These are phyloP conservation scores for Sclerotinia glacialis DNA, from an alignment of 2,329 filamentous ascomycete genomes.

Conservation along the genomic window DNA sequence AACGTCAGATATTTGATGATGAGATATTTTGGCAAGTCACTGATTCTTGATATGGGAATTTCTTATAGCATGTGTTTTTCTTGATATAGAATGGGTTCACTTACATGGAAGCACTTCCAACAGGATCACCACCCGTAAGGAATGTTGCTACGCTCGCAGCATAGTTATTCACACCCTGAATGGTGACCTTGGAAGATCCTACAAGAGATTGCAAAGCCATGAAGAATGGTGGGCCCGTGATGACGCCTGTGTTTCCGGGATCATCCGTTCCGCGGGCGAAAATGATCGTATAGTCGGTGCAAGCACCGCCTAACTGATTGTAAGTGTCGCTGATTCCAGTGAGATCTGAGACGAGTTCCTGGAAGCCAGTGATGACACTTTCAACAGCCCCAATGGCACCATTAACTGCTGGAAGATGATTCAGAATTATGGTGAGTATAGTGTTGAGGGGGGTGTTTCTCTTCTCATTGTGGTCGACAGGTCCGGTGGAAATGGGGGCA, in stretches of 20 bases:
- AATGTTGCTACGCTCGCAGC: conserved; percentile 37
- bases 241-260: conserved; percentile 46
- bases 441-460: conserved; percentile 30
- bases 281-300: conserved; percentile 44
- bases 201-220: conserved; percentile 30
- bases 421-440: conserved; percentile 32
- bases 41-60: neutral
- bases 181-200: conserved; percentile 28
- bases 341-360: conserved; percentile 28
- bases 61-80: neutral
- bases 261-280: conserved; percentile 51
- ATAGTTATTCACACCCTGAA: conserved; percentile 39
- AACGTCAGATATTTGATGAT: conserved; percentile 12
- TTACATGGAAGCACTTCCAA: conserved; percentile 34
- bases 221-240: conserved; percentile 40
- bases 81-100: conserved; percentile 2
- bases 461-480: conserved; percentile 8
- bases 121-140: conserved; percentile 33
- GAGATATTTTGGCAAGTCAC: neutral
- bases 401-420: conserved; percentile 31
- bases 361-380: conserved; percentile 31
- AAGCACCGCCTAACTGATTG: conserved; percentile 32
- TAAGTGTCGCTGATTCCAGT: conserved; percentile 33
- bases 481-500: conserved; percentile 18
- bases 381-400: conserved; percentile 27